Evolutionary conservation across 108 stramenopile species (phyloP).

Genomic region (Cylindrotheca fusiformis): DNA sequence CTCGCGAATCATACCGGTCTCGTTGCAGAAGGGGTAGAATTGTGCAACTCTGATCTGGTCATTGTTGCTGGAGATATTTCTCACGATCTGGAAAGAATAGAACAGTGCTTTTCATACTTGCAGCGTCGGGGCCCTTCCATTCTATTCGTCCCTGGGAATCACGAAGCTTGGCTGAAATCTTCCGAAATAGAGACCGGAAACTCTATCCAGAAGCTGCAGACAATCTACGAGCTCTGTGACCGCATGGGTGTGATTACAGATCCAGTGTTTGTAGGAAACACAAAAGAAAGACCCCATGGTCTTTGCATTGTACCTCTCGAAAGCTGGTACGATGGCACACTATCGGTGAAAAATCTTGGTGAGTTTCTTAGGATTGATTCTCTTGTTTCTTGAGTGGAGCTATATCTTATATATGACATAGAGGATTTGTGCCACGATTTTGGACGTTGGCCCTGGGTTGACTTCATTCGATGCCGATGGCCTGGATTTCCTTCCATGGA

Average conservation of each 20-base stretch:
- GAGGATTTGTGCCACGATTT: slow-evolving; percentile 45
- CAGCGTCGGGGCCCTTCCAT: slow-evolving; percentile 18
- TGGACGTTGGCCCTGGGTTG: slow-evolving; percentile 56
- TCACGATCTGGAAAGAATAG: slow-evolving; percentile 35
- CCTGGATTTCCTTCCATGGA: slow-evolving; percentile 9
- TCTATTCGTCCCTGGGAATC: slow-evolving; percentile 58
- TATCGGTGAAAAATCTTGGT: background rate
- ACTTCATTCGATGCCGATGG: slow-evolving; percentile 55
- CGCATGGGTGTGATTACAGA: slow-evolving; percentile 38
- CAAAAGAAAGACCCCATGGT: background rate
- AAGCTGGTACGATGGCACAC: slow-evolving; percentile 58
- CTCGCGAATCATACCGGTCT: slow-evolving; percentile 17
- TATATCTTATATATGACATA: too few species aligned
- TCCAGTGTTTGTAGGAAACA: slow-evolving; percentile 17
- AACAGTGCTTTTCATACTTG: slow-evolving; percentile 24
- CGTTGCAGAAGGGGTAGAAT: background rate
- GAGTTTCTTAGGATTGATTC: too few species aligned
- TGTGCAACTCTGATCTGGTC: slow-evolving; percentile 22
- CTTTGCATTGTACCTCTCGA: slow-evolving; percentile 43
- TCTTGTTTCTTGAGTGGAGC: too few species aligned
- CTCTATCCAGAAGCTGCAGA: slow-evolving; percentile 32
- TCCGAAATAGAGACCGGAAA: slow-evolving; percentile 9
- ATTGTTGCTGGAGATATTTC: slow-evolving; percentile 65
- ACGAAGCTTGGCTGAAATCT: slow-evolving; percentile 54
- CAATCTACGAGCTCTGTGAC: slow-evolving; percentile 28